phyloP scores from a whole-genome alignment of 257 asterid species.

The Solanum piurae region DNA sequence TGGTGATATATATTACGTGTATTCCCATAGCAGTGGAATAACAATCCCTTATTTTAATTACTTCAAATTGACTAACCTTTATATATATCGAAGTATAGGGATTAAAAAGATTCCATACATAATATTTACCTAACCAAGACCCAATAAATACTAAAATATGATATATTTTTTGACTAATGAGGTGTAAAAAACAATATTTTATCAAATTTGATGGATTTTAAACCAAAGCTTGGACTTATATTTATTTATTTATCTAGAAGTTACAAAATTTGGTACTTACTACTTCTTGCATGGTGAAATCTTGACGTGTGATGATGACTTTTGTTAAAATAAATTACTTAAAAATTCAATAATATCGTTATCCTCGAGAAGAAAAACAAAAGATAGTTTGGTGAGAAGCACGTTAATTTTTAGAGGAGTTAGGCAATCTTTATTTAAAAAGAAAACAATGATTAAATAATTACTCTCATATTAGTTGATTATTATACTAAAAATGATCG shows the following conservation, averaged over 20 bases:
- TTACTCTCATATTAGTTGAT: neutral
- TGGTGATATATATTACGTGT: neutral
- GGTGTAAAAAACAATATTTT: neutral
- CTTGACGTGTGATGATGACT: neutral
- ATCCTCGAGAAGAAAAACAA: neutral
- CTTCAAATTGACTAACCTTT: neutral
- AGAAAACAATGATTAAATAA: neutral
- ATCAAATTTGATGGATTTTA: neutral
- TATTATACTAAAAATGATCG: too few relatives aligned
- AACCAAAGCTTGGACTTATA: neutral
- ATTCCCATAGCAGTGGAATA: neutral
- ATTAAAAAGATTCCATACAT: neutral
- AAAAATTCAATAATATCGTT: neutral
- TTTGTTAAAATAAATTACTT: neutral
- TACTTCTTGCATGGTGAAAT: neutral
- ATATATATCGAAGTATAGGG: neutral
- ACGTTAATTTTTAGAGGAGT: neutral
- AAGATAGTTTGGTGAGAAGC: slow-evolving; percentile 8
- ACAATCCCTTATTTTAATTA: neutral
- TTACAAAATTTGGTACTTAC: neutral
- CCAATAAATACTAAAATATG: neutral
- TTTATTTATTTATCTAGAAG: neutral
- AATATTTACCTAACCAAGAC: neutral
- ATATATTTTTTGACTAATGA: neutral
- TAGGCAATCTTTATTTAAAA: neutral